Evolutionary conservation across 2,329 filamentous ascomycete species (phyloP), one percentile per base, ranked within the genome.

Genomic region (Apiospora sp.): DNA sequence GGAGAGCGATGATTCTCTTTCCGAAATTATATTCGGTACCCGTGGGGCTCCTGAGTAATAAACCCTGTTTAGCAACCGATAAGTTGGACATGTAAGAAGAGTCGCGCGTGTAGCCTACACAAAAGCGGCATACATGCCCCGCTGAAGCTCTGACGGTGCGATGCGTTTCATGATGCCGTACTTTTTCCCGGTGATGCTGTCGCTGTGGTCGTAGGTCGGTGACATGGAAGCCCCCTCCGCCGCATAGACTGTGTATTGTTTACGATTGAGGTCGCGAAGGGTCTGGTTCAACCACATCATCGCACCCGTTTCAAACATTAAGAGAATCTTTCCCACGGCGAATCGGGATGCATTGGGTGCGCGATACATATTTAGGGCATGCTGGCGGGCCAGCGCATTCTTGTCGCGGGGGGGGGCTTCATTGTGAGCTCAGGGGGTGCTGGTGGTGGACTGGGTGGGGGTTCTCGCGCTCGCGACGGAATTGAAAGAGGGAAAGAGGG

Each of bases 231-330:
- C 10, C 4, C 27, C 51, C 6, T 0, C 0, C 27, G 4, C 51
- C 0, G 1, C 0, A 19, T 2, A 34, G 4, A 19, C 2, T 7
- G 0, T 1, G 27, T 8, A 34, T 34, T 16, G 27, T 2, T 14
- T 4, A 0, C 2, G 4, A 27, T 5, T 58, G 27, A 7, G 5
- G 1, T 2, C 19, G 8, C 13, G 4, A 8, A 58, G 4, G 24
- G 12, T 3, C 13, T 6, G 1, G 27, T 10, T 7, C 5, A 7
- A 2, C 10, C 51, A 7, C 14, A 1, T 14, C 14, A 58, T 4
- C 5, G 14, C 24, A 4, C 27, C 12, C 1, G 3, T 5, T 4
- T 58, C 51, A 16, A 58, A 4, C 14, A 58, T 16, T 14, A 16
- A 4, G 14, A 58, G 1, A 19, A 34, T 34, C 51, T 34, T 34